phyloP scores from a whole-genome alignment of 1,139 yeast genomes.

The Pichia sp. region DNA sequence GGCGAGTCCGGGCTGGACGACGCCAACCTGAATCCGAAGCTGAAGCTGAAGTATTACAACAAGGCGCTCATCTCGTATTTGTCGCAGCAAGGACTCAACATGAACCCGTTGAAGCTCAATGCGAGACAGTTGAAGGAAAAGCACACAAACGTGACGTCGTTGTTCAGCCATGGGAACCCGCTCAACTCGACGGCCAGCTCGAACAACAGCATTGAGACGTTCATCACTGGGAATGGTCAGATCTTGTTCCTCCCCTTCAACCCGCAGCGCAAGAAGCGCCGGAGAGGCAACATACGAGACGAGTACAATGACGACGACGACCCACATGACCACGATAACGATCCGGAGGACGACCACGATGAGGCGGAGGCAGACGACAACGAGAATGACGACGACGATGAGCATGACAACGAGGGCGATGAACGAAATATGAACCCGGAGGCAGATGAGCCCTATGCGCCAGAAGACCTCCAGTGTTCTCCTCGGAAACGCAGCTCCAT shows the following conservation, averaged over 20 bases:
- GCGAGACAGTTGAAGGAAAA: constrained; percentile 14
- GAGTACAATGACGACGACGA: constrained; percentile 27
- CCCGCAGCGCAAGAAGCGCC: constrained; percentile 28
- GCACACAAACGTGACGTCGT: constrained; percentile 2
- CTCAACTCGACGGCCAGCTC: constrained; percentile 2
- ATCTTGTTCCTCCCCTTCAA: constrained; percentile 31
- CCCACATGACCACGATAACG: constrained; percentile 25
- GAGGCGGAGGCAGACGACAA: constrained; percentile 8
- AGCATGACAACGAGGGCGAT: constrained; percentile 9
- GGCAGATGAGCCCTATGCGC: constrained; percentile 5
- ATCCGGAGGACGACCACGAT: no score
- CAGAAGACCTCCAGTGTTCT: background rate
- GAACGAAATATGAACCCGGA: constrained; percentile 8
- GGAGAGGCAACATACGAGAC: constrained; percentile 16
- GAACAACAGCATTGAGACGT: constrained; percentile 22
- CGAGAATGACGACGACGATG: constrained; percentile 12
- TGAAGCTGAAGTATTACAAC: constrained; percentile 25
- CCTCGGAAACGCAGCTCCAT: background rate
- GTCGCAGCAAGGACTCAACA: constrained; percentile 27
- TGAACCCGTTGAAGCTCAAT: constrained; percentile 26
- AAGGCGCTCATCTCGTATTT: constrained; percentile 24
- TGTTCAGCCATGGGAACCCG: constrained; percentile 1
- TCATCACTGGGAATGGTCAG: constrained; percentile 31
- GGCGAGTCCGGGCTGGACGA: constrained; percentile 23
- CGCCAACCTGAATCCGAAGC: constrained; percentile 3